Evolutionary conservation across 345 rosid species (phyloP).

Genomic region (Gossypium sturtianum): DNA sequence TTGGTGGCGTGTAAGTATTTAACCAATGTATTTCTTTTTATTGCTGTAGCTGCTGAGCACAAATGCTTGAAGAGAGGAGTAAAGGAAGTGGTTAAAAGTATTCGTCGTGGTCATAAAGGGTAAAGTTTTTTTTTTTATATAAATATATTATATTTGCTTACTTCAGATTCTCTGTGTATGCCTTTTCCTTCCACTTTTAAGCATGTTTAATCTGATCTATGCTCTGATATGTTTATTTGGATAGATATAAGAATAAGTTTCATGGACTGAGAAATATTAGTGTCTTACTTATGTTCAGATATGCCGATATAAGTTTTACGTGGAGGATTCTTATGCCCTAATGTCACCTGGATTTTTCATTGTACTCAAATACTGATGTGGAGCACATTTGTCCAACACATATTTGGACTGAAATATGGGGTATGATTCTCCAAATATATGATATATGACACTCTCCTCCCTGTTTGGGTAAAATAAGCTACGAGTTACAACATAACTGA

Average conservation of each 20-base stretch:
- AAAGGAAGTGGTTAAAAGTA: slow-evolving; percentile 93
- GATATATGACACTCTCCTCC: too few relatives aligned
- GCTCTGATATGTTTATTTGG: background rate
- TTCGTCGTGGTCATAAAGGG: slow-evolving; percentile 90
- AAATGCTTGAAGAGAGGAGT: slow-evolving; percentile 98
- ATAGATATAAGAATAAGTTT: background rate
- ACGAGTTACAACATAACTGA: background rate
- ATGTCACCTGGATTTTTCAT: too few relatives aligned
- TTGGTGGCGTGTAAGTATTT: background rate
- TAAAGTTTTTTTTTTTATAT: slow-evolving; percentile 13
- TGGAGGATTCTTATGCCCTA: background rate
- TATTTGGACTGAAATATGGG: too few relatives aligned
- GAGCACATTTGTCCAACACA: too few relatives aligned
- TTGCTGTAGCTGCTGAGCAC: slow-evolving; percentile 61
- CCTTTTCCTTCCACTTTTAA: background rate
- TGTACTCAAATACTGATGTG: too few relatives aligned
- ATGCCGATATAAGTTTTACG: background rate
- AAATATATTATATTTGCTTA: background rate
- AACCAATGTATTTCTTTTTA: background rate
- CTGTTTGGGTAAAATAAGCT: background rate
- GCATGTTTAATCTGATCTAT: background rate
- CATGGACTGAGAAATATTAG: background rate
- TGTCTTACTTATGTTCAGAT: background rate
- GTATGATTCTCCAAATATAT: too few relatives aligned
- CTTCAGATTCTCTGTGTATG: background rate